phyloP scores from a whole-genome alignment of 495 filamentous ascomycete genomes.

The Zalerion maritima region DNA sequence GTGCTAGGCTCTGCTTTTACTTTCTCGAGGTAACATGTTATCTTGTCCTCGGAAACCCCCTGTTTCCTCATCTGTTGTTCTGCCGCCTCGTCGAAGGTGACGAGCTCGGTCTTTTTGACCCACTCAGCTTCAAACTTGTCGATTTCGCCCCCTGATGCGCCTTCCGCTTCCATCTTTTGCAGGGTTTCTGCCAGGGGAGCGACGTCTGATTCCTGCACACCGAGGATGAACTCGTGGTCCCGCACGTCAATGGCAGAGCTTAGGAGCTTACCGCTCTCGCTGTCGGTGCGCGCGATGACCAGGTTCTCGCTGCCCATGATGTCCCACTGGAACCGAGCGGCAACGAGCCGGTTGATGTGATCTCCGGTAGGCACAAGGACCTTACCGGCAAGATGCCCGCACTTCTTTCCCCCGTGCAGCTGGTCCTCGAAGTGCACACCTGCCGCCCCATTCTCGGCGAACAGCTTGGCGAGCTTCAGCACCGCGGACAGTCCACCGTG shows the following conservation, averaged over 20 bases:
- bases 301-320: slow-evolving; percentile 91
- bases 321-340: slow-evolving; percentile 94
- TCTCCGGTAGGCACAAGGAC: slow-evolving; percentile 88
- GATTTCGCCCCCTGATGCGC: slow-evolving; percentile 65
- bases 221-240: slow-evolving; percentile 93
- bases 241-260: slow-evolving; percentile 82
- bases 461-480: slow-evolving; percentile 91
- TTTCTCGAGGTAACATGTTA: slow-evolving; percentile 47
- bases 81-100: slow-evolving; percentile 87
- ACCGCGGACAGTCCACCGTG: slow-evolving; percentile 85
- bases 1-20: slow-evolving; percentile 52
- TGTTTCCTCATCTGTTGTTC: slow-evolving; percentile 53
- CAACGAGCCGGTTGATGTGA: slow-evolving; percentile 87
- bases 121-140: slow-evolving; percentile 75
- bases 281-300: slow-evolving; percentile 88
- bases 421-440: slow-evolving; percentile 98
- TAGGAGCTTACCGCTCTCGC: slow-evolving; percentile 80
- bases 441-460: slow-evolving; percentile 95
- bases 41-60: slow-evolving; percentile 41
- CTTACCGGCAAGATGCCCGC: slow-evolving; percentile 92
- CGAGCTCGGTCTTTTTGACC: slow-evolving; percentile 73
- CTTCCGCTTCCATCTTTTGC: slow-evolving; percentile 74
- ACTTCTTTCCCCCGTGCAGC: slow-evolving; percentile 95
- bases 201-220: slow-evolving; percentile 53
- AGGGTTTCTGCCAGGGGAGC: slow-evolving; percentile 76